A percentile compares a stretch with the other conserved stretches of the same genome.
Evolutionary conservation across 305 asterid genomes (phyloP).

Genomic region (Fraxinus ornus): DNA sequence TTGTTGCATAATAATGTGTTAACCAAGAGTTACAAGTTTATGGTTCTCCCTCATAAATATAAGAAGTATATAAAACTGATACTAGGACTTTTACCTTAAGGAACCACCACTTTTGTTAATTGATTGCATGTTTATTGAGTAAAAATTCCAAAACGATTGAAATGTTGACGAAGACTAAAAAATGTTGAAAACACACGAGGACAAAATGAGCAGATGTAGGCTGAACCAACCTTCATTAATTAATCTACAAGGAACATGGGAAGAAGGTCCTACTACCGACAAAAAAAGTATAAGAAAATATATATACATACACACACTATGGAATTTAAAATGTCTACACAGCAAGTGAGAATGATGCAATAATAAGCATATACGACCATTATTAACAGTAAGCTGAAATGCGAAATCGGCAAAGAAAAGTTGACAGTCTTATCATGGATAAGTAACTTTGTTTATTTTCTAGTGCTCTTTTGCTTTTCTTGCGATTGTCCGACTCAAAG

Average conservation of each 20-base stretch:
- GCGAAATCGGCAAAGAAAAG: neutral
- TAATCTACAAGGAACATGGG: slow-evolving; percentile 1
- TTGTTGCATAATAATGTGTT: neutral
- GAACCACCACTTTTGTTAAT: neutral
- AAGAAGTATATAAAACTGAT: neutral
- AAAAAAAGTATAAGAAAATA: neutral
- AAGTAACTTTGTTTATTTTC: neutral
- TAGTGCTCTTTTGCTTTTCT: neutral
- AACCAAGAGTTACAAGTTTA: neutral
- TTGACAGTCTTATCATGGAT: neutral
- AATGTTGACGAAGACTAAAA: neutral
- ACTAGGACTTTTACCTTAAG: neutral
- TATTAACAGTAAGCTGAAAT: neutral
- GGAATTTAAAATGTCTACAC: neutral
- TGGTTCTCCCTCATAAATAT: neutral
- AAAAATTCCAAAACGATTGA: neutral
- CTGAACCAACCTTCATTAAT: neutral
- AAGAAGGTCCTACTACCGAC: slow-evolving; percentile 13
- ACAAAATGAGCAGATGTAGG: slow-evolving; percentile 12
- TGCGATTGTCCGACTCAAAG: neutral
- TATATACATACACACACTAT: neutral
- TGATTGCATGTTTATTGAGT: neutral
- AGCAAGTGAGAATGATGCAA: neutral
- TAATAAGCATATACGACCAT: neutral
- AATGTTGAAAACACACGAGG: neutral